Evolutionary conservation across 495 filamentous ascomycete species (phyloP).

Genomic region (Penicillium taxi): DNA sequence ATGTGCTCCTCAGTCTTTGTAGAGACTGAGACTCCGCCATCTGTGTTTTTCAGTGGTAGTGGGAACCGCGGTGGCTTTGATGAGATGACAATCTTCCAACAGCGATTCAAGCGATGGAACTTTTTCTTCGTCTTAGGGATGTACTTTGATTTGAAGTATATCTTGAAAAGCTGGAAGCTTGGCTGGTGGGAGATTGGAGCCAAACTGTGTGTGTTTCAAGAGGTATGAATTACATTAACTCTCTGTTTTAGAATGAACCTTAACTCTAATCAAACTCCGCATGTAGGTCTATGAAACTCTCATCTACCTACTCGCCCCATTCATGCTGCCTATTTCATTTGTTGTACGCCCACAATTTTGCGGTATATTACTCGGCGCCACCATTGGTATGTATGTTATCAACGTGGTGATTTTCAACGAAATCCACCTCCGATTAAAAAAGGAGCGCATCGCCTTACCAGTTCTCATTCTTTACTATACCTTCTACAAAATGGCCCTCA

Average conservation of each 20-base stretch:
- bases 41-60: slow-evolving; percentile 31
- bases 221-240: slow-evolving; percentile 20
- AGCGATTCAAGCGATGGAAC: slow-evolving; percentile 44
- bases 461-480: slow-evolving; percentile 31
- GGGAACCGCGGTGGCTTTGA: slow-evolving; percentile 40
- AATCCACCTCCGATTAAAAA: slow-evolving; percentile 33
- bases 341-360: slow-evolving; percentile 32
- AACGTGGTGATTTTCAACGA: slow-evolving; percentile 39
- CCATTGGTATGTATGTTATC: slow-evolving; percentile 30
- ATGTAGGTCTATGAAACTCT: slow-evolving; percentile 40
- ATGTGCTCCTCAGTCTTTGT: slow-evolving; percentile 45
- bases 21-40: slow-evolving; percentile 38
- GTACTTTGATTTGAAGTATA: slow-evolving; percentile 40
- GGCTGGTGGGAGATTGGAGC: slow-evolving; percentile 43
- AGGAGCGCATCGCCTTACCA: slow-evolving; percentile 25
- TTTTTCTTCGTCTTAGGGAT: slow-evolving; percentile 45
- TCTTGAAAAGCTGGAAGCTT: slow-evolving; percentile 39
- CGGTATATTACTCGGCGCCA: slow-evolving; percentile 23
- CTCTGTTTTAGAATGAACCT: background rate
- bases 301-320: slow-evolving; percentile 38
- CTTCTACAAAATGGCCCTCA: slow-evolving; percentile 34
- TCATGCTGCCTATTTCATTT: slow-evolving; percentile 40
- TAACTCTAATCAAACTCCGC: background rate
- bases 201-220: slow-evolving; percentile 63
- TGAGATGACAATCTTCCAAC: slow-evolving; percentile 44